Evolutionary conservation across 2,329 filamentous ascomycete species (phyloP).

Genomic region (Trichoderma guizhouense): DNA sequence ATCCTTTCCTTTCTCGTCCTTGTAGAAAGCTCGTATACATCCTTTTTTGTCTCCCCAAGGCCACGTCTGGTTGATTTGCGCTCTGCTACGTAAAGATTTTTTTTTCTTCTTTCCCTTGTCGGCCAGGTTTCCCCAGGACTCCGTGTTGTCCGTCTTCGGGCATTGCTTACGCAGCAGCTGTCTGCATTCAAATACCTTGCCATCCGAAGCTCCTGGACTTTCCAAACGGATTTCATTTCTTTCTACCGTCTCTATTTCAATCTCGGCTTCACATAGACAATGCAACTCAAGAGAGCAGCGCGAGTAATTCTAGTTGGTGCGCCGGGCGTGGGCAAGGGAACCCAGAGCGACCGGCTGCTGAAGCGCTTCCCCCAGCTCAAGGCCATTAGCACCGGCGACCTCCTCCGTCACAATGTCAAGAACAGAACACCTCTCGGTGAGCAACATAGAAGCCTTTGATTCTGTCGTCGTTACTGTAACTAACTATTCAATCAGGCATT

Average conservation of each 20-base stretch:
- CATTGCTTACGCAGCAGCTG: background rate
- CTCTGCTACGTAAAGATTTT: background rate
- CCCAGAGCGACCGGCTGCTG: conserved; percentile 86
- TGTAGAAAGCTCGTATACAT: background rate
- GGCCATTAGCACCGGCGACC: conserved; percentile 89
- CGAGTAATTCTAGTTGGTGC: conserved; percentile 93
- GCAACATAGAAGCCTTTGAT: background rate
- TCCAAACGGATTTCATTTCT: background rate
- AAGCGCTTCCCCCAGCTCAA: conserved; percentile 83
- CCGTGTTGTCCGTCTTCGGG: background rate
- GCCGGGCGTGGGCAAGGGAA: conserved; percentile 96
- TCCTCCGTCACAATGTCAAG: conserved; percentile 90
- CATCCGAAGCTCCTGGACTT: background rate
- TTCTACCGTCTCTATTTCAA: background rate
- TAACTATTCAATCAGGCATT: conserved; percentile 57
- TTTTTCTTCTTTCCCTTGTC: background rate
- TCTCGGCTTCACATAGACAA: conserved; percentile 27
- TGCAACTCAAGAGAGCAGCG: conserved; percentile 75
- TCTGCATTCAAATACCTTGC: background rate
- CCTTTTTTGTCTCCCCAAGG: background rate
- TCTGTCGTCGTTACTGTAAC: background rate
- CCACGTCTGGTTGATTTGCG: background rate
- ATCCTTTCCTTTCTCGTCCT: background rate
- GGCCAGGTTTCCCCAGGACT: background rate
- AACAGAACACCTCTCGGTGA: conserved; percentile 79